A percentile compares a stretch with the other conserved stretches of the same genome.
Conservation (phyloP, 306 rosid species). For the Dicorynia guianensis region DNA sequence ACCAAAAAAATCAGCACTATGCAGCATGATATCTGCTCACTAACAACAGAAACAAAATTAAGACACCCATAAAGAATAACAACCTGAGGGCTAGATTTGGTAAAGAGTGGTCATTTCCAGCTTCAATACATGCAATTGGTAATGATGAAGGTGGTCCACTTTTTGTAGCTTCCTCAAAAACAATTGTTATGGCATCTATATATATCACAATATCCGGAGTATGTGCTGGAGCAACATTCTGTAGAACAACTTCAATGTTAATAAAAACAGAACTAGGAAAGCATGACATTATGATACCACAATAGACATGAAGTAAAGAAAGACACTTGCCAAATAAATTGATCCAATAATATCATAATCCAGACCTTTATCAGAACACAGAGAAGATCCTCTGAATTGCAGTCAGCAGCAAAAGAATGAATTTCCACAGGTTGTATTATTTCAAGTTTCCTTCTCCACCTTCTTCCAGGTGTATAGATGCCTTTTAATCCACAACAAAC, state of each 20-base stretch:
- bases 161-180: slow-evolving; percentile 74
- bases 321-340: slow-evolving; percentile 32
- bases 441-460: slow-evolving; percentile 95
- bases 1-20: slow-evolving; percentile 4
- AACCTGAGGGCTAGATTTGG: slow-evolving; percentile 96
- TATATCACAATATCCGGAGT: slow-evolving; percentile 77
- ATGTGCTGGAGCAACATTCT: slow-evolving; percentile 89
- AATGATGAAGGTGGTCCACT: slow-evolving; percentile 68
- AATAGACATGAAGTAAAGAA: slow-evolving; percentile 1
- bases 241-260: slow-evolving; percentile 45
- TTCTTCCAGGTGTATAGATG: slow-evolving; percentile 85
- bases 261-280: slow-evolving; percentile 34
- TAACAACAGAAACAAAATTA: slow-evolving; percentile 12
- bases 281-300: slow-evolving; percentile 13
- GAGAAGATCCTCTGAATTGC: slow-evolving; percentile 89
- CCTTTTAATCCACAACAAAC: slow-evolving; percentile 95
- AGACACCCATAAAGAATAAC: slow-evolving; percentile 44
- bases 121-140: slow-evolving; percentile 86
- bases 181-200: slow-evolving; percentile 88
- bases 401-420: slow-evolving; percentile 81
- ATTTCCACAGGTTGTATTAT: slow-evolving; percentile 85
- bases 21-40: slow-evolving; percentile 20
- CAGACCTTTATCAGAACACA: slow-evolving; percentile 94
- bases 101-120: slow-evolving; percentile 82
- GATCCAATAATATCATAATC: slow-evolving; percentile 36